phyloP scores from a whole-genome alignment of 164 flowering plant species.

The Tinospora cordifolia region DNA sequence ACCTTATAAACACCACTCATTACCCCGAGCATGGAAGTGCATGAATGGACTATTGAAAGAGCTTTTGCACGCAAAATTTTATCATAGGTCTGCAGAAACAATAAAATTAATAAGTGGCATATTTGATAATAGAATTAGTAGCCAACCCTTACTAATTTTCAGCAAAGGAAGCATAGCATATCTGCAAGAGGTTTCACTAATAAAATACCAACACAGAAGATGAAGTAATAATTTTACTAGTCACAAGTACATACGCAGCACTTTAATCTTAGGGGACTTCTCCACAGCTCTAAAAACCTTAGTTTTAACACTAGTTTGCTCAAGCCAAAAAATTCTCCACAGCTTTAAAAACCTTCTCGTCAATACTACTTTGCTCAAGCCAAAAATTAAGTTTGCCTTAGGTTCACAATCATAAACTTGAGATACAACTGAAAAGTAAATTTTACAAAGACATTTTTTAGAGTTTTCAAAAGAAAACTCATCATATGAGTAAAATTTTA shows the following conservation, averaged over 20 bases:
- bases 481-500: too few species aligned
- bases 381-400: neutral
- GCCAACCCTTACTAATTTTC: neutral
- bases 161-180: neutral
- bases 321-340: neutral
- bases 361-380: neutral
- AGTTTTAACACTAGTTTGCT: neutral
- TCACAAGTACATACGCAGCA: neutral
- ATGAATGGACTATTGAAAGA: slow-evolving; percentile 64
- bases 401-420: too few species aligned
- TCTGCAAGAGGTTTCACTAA: neutral
- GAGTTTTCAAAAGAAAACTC: too few species aligned
- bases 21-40: slow-evolving; percentile 63
- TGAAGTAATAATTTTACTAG: neutral
- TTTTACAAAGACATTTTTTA: too few species aligned
- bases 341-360: neutral
- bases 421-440: too few species aligned
- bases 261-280: neutral
- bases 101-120: neutral
- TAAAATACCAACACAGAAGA: neutral
- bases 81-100: slow-evolving; percentile 59
- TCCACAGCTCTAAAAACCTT: neutral
- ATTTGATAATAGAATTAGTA: neutral
- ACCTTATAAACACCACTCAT: slow-evolving; percentile 88
- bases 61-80: slow-evolving; percentile 64